Conservation (phyloP, 2,329 filamentous ascomycete genomes). For the Clonostachys rhizophaga region DNA sequence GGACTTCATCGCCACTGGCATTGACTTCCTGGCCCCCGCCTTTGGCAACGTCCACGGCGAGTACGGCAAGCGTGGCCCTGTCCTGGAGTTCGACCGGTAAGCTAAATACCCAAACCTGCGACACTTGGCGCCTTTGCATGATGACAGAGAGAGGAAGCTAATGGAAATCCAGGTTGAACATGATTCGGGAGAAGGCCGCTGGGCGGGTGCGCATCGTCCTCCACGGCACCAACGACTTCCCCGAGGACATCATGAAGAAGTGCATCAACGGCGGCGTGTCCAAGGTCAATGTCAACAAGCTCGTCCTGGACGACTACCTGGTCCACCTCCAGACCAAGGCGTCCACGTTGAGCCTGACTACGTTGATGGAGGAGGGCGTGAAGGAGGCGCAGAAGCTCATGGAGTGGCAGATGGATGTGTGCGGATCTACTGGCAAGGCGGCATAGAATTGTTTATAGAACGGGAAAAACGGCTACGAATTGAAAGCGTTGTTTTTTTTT, state of each 20-base stretch:
- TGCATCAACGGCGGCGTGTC: slow-evolving; percentile 48
- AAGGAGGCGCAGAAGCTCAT: slow-evolving; percentile 31
- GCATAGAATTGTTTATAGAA: no score
- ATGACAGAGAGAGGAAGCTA: slow-evolving; percentile 3
- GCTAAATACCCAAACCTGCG: neutral
- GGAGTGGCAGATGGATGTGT: slow-evolving; percentile 43
- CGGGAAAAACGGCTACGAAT: no score
- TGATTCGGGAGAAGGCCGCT: slow-evolving; percentile 17
- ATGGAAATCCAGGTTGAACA: slow-evolving; percentile 23
- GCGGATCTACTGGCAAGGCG: slow-evolving; percentile 35
- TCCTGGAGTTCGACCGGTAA: slow-evolving; percentile 46
- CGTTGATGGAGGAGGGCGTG: slow-evolving; percentile 39
- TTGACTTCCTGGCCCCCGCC: slow-evolving; percentile 71
- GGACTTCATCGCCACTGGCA: slow-evolving; percentile 66
- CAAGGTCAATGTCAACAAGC: slow-evolving; percentile 55
- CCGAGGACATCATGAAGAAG: slow-evolving; percentile 37
- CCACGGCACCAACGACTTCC: slow-evolving; percentile 53
- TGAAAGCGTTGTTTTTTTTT: no score
- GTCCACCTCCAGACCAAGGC: slow-evolving; percentile 30
- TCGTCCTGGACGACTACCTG: slow-evolving; percentile 39
- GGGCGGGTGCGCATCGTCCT: slow-evolving; percentile 39
- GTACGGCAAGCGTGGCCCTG: slow-evolving; percentile 61
- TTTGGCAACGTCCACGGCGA: slow-evolving; percentile 75
- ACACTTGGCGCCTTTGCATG: neutral
- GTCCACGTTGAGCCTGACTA: slow-evolving; percentile 22